Percentiles rank a stretch among this genome's conserved stretches.
These are phyloP conservation scores for Baorangia bicolor DNA, from an alignment of 768 basidiomycete genomes.

Conservation along the genomic window DNA sequence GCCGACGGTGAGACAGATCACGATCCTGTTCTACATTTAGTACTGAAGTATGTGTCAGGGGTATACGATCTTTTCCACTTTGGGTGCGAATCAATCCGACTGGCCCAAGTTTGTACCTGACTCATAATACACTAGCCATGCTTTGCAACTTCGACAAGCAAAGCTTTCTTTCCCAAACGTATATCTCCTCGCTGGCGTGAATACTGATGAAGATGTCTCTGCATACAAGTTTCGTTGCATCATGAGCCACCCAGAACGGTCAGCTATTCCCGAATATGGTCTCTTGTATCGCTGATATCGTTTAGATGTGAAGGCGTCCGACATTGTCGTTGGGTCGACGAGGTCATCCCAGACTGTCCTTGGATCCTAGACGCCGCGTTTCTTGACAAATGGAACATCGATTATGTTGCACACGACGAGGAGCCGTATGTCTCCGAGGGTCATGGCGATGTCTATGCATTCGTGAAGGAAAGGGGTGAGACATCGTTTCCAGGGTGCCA, in stretches of 20 bases:
- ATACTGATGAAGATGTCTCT: constrained; percentile 80
- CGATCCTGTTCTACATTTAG: background rate
- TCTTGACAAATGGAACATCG: constrained; percentile 81
- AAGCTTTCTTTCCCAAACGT: constrained; percentile 91
- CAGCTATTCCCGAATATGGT: constrained; percentile 13
- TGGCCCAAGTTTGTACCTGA: constrained; percentile 4
- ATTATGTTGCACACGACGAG: constrained; percentile 98
- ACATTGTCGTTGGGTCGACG: constrained; percentile 97
- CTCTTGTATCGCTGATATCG: background rate
- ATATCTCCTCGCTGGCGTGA: constrained; percentile 91
- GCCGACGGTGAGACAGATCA: constrained; percentile 72
- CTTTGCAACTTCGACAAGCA: constrained; percentile 93
- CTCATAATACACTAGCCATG: constrained; percentile 59
- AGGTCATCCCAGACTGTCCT: constrained; percentile 87
- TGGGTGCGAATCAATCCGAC: constrained; percentile 53
- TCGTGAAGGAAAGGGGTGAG: constrained; percentile 77
- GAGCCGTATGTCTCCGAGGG: constrained; percentile 80
- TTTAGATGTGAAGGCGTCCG: constrained; percentile 80
- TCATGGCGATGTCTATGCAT: constrained; percentile 81
- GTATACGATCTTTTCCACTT: constrained; percentile 99
- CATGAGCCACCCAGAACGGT: constrained; percentile 90
- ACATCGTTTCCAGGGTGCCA: background rate
- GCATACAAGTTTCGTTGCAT: constrained; percentile 79
- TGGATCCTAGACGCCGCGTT: constrained; percentile 88
- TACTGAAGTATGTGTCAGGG: constrained; percentile 43